Conservation (phyloP, 2,329 filamentous ascomycete species). For the Fusarium chuoi region DNA sequence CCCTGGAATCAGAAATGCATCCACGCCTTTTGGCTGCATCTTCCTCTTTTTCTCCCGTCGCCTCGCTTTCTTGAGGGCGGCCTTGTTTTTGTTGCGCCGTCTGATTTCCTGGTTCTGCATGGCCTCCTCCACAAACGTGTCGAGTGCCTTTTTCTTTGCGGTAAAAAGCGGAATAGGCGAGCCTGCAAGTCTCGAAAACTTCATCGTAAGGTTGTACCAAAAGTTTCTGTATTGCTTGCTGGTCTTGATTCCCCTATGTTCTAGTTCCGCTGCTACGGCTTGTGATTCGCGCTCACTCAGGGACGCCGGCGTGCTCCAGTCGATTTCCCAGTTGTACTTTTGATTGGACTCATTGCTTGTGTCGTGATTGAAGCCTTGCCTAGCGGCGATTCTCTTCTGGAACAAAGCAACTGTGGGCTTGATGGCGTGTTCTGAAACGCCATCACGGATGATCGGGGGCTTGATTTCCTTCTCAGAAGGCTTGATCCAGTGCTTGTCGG, state of each 20-base stretch:
- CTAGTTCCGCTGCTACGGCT: conserved; percentile 29
- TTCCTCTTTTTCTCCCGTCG: conserved; percentile 7
- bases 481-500: conserved; percentile 3
- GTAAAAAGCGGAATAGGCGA: conserved; percentile 39
- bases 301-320: conserved; percentile 19
- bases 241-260: conserved; percentile 23
- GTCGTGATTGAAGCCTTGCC: conserved; percentile 13
- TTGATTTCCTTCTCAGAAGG: conserved; percentile 19
- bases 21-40: conserved; percentile 19
- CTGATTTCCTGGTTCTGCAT: conserved; percentile 14
- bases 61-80: not conserved
- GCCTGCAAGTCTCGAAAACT: conserved; percentile 29
- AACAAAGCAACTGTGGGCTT: conserved; percentile 37
- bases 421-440: conserved; percentile 39
- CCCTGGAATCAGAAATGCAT: conserved; percentile 33
- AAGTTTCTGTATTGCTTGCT: conserved; percentile 34
- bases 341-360: not conserved
- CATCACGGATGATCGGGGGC: conserved; percentile 36
- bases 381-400: conserved; percentile 28
- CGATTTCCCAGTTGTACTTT: conserved; percentile 27
- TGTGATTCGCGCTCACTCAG: conserved; percentile 5
- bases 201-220: conserved; percentile 42
- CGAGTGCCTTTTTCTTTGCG: conserved; percentile 39
- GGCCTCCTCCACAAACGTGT: conserved; percentile 35
- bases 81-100: not conserved